Conservation (phyloP, 2,329 filamentous ascomycete genomes). For the Diatrype stigma region DNA sequence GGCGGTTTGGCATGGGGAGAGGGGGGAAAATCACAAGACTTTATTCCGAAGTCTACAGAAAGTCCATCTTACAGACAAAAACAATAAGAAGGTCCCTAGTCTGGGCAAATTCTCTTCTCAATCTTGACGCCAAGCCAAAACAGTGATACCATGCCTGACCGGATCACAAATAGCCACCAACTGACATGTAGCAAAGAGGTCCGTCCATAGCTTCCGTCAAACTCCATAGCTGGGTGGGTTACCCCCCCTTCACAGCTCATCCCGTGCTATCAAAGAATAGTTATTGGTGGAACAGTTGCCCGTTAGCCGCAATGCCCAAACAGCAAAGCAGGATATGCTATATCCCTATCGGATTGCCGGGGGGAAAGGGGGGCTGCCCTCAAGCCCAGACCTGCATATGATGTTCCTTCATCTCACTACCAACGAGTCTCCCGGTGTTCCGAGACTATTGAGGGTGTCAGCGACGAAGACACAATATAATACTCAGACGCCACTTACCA, state of each 20-base stretch:
- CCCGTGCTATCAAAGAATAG: no score
- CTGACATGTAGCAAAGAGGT: no score
- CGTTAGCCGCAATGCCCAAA: no score
- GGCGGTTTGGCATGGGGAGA: background rate
- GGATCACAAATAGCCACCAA: no score
- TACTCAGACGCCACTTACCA: constrained; percentile 4
- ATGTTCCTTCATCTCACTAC: background rate
- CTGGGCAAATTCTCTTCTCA: constrained; percentile 16
- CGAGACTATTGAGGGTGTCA: constrained; percentile 3
- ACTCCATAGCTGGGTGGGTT: no score
- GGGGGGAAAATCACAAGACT: constrained; percentile 1
- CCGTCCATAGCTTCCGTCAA: no score
- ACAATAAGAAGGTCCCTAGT: constrained; percentile 1
- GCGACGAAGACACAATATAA: background rate
- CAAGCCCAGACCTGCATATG: background rate
- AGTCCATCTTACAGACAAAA: constrained; percentile 9
- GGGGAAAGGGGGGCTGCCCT: background rate
- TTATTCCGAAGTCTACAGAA: constrained; percentile 2
- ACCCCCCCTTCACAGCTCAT: no score
- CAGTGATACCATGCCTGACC: no score
- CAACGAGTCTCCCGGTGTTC: background rate
- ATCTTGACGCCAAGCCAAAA: constrained; percentile 2
- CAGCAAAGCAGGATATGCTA: no score
- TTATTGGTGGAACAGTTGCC: no score
- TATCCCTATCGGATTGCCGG: no score